Evolutionary conservation across 768 basidiomycete species (phyloP), one percentile per base, ranked within the genome.

Genomic region (Lactarius sp.): DNA sequence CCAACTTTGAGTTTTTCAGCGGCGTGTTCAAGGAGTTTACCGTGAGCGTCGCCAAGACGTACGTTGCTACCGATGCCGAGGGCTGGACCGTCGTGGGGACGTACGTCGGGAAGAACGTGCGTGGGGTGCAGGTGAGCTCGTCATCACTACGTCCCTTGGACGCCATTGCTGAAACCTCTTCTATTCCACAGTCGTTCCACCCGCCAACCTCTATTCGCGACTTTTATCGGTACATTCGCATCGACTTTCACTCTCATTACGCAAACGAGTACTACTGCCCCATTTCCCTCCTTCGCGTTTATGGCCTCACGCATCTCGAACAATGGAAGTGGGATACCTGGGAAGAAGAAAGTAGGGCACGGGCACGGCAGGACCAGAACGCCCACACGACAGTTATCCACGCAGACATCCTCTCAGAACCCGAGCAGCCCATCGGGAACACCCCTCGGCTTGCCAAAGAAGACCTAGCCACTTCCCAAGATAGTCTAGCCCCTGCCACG

Each of bases 1-100:
- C 94, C 62, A 96, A 98, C 71, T 97, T 92, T 72, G 96, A 99
- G 77, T 98, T 98, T 77, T 99, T 98, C 76, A 92, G 90, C 67
- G 94, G 95, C 2, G 90, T 97, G 14, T 95, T 98, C 78, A 90
- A 90, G 75, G 92, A 96, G 60, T 89, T 98, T 66, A 82, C 82
- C 5, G 86, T 98, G 52, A 90, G 88, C 73, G 93, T 85, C 8
- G 79, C 83, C 14, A 77, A 78, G 73, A 77, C 73, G 67, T 77
- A 77, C 59, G 73, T 76, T 60, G 73, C 77, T 31, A 74, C 71
- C 8, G 74, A 74, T 44, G 62, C 70, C 2, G 73, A 74, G 14
- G 76, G 72, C 22, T 84, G 83, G 84, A 75, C 77, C 36, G 75
- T 78, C 59, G 86, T 93, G 1, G 97, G 95, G 68, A 91, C 87